Evolutionary conservation across 345 rosid species (phyloP), one percentile per base, ranked within the genome.

Genomic region (Murraya koenigii): DNA sequence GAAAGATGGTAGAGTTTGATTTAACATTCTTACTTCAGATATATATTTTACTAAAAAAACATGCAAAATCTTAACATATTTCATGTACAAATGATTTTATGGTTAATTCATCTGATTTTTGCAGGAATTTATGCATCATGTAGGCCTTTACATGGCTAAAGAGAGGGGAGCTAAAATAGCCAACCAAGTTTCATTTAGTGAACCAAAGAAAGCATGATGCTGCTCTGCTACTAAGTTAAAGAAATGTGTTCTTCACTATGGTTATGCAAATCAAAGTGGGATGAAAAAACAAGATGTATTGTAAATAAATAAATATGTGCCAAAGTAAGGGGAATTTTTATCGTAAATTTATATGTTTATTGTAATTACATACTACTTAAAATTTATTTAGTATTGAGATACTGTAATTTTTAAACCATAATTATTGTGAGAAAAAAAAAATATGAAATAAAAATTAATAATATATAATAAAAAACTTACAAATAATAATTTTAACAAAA

Each of bases 81-180:
- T 44, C 17, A 44, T 52, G 22, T 17, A 52, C 19, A 0, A 17
- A 52, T 52, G 56, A 52, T 52, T 19, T 17, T 19, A 14, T 52
- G 56, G 22, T 17, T 52, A 52, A 17, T 52, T 19, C 22, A 14
- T 35, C 6, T 56, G 38, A 36, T 66, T 67, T 14, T 23, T 28
- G 78, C 80, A 86, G 91, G 87, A 89, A 72, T 23, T 89, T 35
- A 87, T 89, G 92, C 87, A 89, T 71, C 87, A 89, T 38, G 77
- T 89, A 14, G 92, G 92, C 8, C 86, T 86, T 39, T 86, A 86
- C 86, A 86, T 88, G 91, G 89, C 89, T 13, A 86, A 82, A 77
- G 87, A 85, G 78, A 88, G 90, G 67, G 90, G 88, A 73, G 92
- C 90, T 55, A 82, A 62, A 80, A 85, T 86, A 30, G 88, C 86